Evolutionary conservation across 164 flowering plant genomes (phyloP).

Genomic region (Nymphaea thermarum): DNA sequence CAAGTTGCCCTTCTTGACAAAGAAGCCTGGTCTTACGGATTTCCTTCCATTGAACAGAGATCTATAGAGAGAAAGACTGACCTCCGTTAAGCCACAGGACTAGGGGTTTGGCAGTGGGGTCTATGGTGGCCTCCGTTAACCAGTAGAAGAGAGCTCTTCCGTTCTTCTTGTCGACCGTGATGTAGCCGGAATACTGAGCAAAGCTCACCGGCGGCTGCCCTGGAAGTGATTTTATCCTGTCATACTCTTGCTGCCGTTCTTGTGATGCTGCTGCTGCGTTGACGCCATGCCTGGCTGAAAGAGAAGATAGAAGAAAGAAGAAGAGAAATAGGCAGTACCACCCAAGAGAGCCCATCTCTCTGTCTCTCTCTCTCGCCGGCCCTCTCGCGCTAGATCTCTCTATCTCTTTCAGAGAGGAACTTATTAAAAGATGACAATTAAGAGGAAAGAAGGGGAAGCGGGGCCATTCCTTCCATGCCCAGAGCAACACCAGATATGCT

Average conservation of each 20-base stretch:
- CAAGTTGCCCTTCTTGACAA: too few species aligned
- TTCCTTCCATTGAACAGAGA: too few species aligned
- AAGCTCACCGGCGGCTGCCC: conserved; percentile 69
- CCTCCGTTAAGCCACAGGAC: conserved; percentile 98
- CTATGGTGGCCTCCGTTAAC: conserved; percentile 44
- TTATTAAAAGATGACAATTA: too few species aligned
- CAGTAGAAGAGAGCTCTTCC: conserved; percentile 84
- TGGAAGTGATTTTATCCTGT: conserved; percentile 46
- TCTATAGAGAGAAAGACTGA: conserved; percentile 11
- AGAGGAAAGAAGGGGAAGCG: too few species aligned
- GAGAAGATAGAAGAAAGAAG: conserved; percentile 5
- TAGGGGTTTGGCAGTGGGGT: conserved; percentile 48
- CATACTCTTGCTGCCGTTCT: conserved; percentile 14
- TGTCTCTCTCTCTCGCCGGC: conserved; percentile 3
- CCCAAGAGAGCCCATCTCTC: too few species aligned
- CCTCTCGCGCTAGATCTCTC: too few species aligned
- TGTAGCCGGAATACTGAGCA: conserved; percentile 66
- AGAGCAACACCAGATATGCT: too few species aligned
- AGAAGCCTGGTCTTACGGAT: too few species aligned
- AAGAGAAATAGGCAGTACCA: background rate
- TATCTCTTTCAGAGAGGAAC: too few species aligned
- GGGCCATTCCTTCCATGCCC: too few species aligned
- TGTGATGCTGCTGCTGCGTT: conserved; percentile 3
- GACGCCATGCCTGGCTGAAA: background rate
- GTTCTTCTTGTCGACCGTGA: conserved; percentile 47